Conservation (phyloP, 148 eudicot genomes). For the Arbutus unedo region DNA sequence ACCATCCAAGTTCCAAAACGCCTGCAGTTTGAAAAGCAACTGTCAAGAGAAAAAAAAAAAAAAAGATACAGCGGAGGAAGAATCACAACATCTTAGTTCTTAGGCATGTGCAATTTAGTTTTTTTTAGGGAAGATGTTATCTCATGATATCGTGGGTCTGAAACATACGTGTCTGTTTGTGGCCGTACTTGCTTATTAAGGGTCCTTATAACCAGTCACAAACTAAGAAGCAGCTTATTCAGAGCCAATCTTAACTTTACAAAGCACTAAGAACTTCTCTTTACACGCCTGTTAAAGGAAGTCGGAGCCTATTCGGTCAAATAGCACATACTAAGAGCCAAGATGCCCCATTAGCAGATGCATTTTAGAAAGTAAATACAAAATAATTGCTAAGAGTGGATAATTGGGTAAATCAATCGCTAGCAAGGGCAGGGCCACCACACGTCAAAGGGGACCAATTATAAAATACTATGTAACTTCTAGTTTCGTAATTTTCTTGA, state of each 20-base stretch:
- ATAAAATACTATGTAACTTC: not conserved
- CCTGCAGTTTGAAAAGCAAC: slow-evolving; percentile 37
- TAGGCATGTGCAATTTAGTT: not conserved
- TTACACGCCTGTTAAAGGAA: not conserved
- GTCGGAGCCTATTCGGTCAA: not conserved
- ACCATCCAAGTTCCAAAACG: slow-evolving; percentile 84
- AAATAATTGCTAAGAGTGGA: not conserved
- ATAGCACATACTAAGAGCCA: not conserved
- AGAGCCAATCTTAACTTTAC: not conserved
- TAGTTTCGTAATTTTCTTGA: not conserved
- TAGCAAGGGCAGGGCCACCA: not conserved
- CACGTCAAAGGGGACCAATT: not conserved
- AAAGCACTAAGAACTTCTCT: not conserved
- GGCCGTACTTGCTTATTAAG: not conserved
- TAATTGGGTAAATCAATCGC: not conserved
- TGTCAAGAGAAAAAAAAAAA: not conserved
- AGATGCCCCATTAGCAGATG: not conserved
- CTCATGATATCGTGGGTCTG: not conserved
- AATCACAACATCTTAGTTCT: not conserved
- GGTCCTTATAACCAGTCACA: not conserved
- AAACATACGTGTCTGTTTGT: not conserved
- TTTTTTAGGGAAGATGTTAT: not conserved
- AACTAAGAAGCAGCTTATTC: not conserved
- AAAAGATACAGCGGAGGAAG: not conserved
- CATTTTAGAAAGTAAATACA: not conserved